phyloP scores from a whole-genome alignment of 208 protist species.

The Sergeia podlipaevii region DNA sequence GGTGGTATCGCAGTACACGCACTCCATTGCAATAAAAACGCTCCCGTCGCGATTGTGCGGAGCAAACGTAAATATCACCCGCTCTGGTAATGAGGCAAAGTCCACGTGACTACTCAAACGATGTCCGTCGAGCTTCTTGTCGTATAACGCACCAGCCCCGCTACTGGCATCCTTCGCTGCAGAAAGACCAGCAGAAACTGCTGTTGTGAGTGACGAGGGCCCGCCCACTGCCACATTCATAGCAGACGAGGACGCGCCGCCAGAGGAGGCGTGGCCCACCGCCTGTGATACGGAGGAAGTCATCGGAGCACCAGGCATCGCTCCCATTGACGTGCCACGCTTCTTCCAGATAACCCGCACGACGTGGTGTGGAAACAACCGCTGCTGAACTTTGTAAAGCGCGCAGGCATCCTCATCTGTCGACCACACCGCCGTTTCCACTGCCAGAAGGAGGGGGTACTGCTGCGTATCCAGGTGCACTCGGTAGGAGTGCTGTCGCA shows the following conservation, averaged over 20 bases:
- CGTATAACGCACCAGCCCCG: neutral
- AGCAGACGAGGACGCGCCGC: neutral
- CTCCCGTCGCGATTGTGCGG: conserved; percentile 12
- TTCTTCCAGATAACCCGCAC: conserved; percentile 19
- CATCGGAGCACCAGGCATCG: neutral
- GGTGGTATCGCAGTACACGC: conserved; percentile 24
- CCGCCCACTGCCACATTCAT: conserved; percentile 2
- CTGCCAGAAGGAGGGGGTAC: conserved; percentile 23
- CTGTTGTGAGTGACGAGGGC: neutral
- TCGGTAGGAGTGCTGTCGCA: conserved; percentile 23
- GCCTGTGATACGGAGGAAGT: neutral
- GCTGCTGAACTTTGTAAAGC: conserved; percentile 13
- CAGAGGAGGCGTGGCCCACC: neutral
- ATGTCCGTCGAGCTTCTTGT: neutral
- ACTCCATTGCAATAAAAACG: conserved; percentile 33
- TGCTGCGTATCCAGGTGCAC: conserved; percentile 31
- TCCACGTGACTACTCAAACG: conserved; percentile 18
- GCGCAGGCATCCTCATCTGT: conserved; percentile 16
- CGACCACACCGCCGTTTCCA: conserved; percentile 25
- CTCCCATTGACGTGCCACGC: neutral
- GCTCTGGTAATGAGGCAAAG: conserved; percentile 9
- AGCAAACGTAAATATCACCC: conserved; percentile 25
- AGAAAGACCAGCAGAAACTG: neutral
- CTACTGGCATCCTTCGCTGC: neutral
- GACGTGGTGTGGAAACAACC: conserved; percentile 31